Base-by-base conservation (phyloP, 2,329 filamentous ascomycete species). In the Aspergillus pseudoterreus region DNA sequence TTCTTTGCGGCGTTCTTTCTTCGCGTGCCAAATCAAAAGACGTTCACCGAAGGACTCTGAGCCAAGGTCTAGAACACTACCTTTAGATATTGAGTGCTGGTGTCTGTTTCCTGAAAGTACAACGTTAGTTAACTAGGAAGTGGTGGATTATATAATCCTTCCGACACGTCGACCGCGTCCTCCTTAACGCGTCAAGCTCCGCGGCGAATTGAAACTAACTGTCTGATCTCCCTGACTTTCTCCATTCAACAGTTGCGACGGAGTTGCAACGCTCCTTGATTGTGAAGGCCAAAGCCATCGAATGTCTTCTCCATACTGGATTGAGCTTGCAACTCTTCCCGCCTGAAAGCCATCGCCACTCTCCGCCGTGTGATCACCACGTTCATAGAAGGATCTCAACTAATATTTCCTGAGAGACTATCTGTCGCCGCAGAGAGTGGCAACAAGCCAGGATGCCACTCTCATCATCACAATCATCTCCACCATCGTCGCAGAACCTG, bases 141-240 rank as follows among this genome's bases (percentile, higher is more conserved):
- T 6, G 27, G 35, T 12, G 15, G 55, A 55, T 58, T 57, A 57
- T 49, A 57, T 63, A 55, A 56, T 46, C 50, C n/a, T 42, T 45
- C 47, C 46, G 32, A 51, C 39, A 36, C 39, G 45, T 35, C 21
- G 41, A 51, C 35, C 67, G 66, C 66, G 63, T 62, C 49, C 43
- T 41, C 50, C 19, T 42, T 42, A 42, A 67, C 68, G 68, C 68
- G 68, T 70, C 66, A 58, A 68, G 64, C 59, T 65, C 46, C 54
- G 59, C 48, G 11, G 35, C 42, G 27, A 11, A 9, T 30, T 30
- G 27, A 11, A 2, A 10, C 10, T 30, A 11, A 30, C 11, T 30
- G 27, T 11, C 27, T 10, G 27, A 30, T 10, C 27, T 30, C 10
- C 27, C 27, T 30, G 10, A 11, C 10, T 1, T 11, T 10, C 10